These are phyloP conservation scores for Sporothrix dimorphospora DNA, from an alignment of 2,329 filamentous ascomycete genomes.

Conservation along the genomic window DNA sequence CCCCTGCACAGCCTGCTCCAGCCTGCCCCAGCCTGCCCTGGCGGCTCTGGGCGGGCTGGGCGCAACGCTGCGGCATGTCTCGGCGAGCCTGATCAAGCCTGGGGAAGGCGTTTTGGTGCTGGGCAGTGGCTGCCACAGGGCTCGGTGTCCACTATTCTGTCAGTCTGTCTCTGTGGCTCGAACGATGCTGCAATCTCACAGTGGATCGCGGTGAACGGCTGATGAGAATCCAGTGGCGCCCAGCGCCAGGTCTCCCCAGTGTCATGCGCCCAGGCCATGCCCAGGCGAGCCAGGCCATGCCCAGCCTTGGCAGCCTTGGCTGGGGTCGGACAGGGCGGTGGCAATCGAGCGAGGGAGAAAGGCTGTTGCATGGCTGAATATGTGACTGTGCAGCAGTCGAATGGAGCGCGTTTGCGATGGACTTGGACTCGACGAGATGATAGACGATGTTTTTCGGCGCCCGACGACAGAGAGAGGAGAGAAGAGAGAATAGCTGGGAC, in stretches of 20 bases:
- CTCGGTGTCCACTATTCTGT: background rate
- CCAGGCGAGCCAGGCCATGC: background rate
- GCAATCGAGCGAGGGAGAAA: no score
- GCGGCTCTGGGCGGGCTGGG: constrained; percentile 5
- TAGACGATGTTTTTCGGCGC: background rate
- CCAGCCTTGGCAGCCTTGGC: constrained; percentile 15
- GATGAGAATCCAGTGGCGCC: background rate
- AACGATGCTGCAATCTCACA: no score
- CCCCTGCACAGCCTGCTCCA: background rate
- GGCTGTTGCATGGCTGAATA: no score
- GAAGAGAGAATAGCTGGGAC: background rate
- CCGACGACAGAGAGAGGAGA: no score
- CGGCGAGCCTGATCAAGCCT: background rate
- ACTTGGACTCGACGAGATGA: background rate
- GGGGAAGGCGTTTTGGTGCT: constrained; percentile 1
- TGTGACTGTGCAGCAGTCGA: no score
- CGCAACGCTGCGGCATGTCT: background rate
- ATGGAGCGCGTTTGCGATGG: no score
- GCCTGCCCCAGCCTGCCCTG: background rate
- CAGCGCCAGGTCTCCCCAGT: background rate
- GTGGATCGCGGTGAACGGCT: no score
- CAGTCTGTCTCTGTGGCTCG: background rate
- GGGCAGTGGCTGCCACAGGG: constrained; percentile 2
- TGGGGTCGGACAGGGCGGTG: background rate
- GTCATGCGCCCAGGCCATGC: background rate